Evolutionary conservation across 805 yeast species (phyloP).

Genomic region (Wickerhamomyces chambardii): DNA sequence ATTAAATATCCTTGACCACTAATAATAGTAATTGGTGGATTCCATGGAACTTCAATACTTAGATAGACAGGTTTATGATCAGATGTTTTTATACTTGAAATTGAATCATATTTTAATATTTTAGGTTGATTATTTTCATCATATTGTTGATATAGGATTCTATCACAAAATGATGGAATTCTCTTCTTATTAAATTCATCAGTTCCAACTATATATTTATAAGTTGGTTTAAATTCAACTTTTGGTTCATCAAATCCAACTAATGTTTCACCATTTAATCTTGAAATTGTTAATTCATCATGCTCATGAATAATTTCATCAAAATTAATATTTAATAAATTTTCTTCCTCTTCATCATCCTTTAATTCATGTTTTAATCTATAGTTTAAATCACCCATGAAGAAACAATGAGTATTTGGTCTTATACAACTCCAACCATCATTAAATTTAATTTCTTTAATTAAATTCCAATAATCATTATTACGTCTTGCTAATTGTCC

Average conservation of each 20-base stretch:
- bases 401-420: slow-evolving; percentile 49
- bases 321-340: slow-evolving; percentile 3
- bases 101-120: slow-evolving; percentile 36
- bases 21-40: slow-evolving; percentile 23
- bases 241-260: slow-evolving; percentile 58
- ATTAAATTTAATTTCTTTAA: slow-evolving; percentile 46
- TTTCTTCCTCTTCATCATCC: slow-evolving; percentile 5
- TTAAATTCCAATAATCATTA: slow-evolving; percentile 36
- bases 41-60: slow-evolving; percentile 35
- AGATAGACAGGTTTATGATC: slow-evolving; percentile 80
- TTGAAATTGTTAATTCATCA: slow-evolving; percentile 25
- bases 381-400: slow-evolving; percentile 85
- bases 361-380: slow-evolving; percentile 25
- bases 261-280: slow-evolving; percentile 34
- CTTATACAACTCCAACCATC: slow-evolving; percentile 46
- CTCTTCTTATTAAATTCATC: slow-evolving; percentile 44
- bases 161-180: slow-evolving; percentile 86
- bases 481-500: slow-evolving; percentile 47
- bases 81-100: slow-evolving; percentile 40
- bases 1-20: slow-evolving; percentile 17
- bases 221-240: slow-evolving; percentile 72
- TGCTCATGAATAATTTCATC: slow-evolving; percentile 16
- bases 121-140: slow-evolving; percentile 12
- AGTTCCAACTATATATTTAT: slow-evolving; percentile 50
- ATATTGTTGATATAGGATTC: slow-evolving; percentile 55